Conservation (phyloP, 225 moss, liverwort and hornwort species). For the Polytrichum formosum region DNA sequence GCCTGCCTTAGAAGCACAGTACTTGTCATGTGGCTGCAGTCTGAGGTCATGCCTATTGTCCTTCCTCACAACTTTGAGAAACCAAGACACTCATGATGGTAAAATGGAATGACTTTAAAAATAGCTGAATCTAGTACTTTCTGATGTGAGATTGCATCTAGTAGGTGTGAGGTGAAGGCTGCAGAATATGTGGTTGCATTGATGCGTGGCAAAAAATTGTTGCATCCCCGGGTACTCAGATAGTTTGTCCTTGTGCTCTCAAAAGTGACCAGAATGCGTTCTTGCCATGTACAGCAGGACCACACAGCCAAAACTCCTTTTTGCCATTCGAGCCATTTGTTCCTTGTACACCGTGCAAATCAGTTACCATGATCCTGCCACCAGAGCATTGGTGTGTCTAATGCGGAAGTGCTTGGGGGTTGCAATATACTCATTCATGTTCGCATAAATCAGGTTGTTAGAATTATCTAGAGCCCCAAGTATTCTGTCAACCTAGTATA, state of each 20-base stretch:
- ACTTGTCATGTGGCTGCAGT: too few relatives aligned
- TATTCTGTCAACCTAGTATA: too few relatives aligned
- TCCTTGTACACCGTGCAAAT: background rate
- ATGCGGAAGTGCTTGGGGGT: background rate
- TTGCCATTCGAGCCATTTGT: background rate
- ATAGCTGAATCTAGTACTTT: too few relatives aligned
- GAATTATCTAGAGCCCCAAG: too few relatives aligned
- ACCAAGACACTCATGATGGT: too few relatives aligned
- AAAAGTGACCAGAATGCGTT: background rate
- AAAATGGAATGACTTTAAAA: too few relatives aligned
- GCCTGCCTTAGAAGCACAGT: too few relatives aligned
- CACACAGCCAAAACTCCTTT: background rate
- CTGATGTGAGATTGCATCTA: too few relatives aligned
- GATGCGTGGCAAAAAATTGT: background rate
- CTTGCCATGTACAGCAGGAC: background rate
- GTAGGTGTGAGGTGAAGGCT: background rate
- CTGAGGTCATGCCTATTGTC: too few relatives aligned
- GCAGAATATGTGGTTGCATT: background rate
- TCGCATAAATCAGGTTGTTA: background rate
- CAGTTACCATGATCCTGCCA: background rate
- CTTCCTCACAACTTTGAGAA: too few relatives aligned
- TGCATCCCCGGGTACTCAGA: background rate
- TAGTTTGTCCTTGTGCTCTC: background rate
- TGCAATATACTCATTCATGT: background rate
- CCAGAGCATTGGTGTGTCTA: background rate